phyloP scores from a whole-genome alignment of 148 eudicot species.

The Rhododendron vialii region DNA sequence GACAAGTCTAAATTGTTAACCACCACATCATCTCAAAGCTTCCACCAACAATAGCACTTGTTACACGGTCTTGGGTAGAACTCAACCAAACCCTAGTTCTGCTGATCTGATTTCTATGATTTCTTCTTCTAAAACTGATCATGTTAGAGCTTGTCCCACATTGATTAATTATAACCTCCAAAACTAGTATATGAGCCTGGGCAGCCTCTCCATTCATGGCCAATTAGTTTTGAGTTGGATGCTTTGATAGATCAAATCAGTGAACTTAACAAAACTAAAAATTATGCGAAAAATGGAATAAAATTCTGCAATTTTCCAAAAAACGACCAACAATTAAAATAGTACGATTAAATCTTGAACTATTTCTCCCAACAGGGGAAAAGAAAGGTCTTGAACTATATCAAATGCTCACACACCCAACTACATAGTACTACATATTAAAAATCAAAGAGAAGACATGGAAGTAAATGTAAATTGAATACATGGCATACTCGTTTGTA shows the following conservation, averaged over 20 bases:
- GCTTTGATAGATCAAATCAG: background rate
- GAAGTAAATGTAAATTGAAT: background rate
- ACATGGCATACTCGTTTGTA: background rate
- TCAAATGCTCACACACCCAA: background rate
- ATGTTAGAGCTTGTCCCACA: too few relatives aligned
- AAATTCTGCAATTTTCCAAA: background rate
- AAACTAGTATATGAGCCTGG: too few relatives aligned
- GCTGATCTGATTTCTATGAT: conserved; percentile 53
- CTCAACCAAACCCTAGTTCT: conserved; percentile 66
- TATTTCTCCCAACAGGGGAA: background rate
- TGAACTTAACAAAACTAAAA: conserved; percentile 2
- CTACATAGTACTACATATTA: background rate
- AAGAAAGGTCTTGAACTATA: background rate
- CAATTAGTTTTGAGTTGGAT: too few relatives aligned
- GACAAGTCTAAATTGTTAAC: background rate
- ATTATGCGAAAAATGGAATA: background rate
- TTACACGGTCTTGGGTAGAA: too few relatives aligned
- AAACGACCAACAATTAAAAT: background rate
- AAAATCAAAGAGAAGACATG: background rate
- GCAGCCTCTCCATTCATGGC: too few relatives aligned
- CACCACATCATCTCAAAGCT: background rate
- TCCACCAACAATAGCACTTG: too few relatives aligned
- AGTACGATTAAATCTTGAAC: background rate
- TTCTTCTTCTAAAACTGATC: background rate
- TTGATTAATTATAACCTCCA: too few relatives aligned